These are phyloP conservation scores for Silybum marianum DNA, from an alignment of 129 eudicot species.

Conservation along the genomic window DNA sequence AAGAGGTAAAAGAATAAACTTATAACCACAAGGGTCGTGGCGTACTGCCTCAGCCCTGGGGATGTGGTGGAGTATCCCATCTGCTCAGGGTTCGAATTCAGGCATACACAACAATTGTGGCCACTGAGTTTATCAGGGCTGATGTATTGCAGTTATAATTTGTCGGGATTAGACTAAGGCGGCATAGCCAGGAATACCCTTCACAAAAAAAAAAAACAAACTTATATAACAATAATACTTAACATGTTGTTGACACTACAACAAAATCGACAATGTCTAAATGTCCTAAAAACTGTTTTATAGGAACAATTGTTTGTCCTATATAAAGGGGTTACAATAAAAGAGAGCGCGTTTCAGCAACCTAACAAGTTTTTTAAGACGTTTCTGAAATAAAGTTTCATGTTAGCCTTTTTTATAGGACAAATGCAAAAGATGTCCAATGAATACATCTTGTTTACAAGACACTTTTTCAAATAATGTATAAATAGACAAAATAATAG, in stretches of 20 bases:
- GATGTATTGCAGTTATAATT: too few relatives aligned
- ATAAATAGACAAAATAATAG: neutral
- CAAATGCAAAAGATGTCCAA: neutral
- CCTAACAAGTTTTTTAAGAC: neutral
- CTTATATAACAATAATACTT: neutral
- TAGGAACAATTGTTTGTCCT: neutral
- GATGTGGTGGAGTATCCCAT: too few relatives aligned
- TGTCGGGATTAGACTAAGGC: too few relatives aligned
- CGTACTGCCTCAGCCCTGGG: too few relatives aligned
- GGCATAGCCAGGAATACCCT: too few relatives aligned
- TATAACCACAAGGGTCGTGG: too few relatives aligned
- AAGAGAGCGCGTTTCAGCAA: neutral
- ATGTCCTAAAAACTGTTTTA: neutral
- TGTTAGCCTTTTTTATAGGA: neutral
- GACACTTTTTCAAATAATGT: neutral
- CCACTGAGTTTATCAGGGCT: too few relatives aligned
- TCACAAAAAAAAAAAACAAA: too few relatives aligned
- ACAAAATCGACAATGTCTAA: too few relatives aligned
- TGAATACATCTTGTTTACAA: neutral
- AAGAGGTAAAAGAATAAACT: slow-evolving; percentile 25
- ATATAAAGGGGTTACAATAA: neutral
- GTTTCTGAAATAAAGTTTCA: neutral
- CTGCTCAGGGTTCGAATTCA: too few relatives aligned
- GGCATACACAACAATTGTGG: too few relatives aligned
- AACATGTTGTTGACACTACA: neutral